Conservation (phyloP, 1,284 basidiomycete genomes). For the Athelia psychrophila region DNA sequence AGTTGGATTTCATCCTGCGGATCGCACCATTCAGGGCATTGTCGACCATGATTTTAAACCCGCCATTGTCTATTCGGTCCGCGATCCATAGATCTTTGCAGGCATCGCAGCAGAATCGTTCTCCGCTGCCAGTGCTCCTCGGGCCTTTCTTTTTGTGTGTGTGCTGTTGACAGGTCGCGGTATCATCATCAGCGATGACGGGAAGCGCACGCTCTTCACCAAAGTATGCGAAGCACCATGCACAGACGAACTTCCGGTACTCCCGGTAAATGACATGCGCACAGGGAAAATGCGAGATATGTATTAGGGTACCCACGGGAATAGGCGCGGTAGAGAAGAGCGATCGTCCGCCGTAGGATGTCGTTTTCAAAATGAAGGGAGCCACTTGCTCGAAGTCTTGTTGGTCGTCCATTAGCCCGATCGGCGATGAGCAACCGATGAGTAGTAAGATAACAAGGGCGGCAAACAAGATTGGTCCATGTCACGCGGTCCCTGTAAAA, state of each 20-base stretch:
- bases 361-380: no score
- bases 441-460: no score
- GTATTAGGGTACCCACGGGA: slow-evolving; percentile 37
- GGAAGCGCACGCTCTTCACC: slow-evolving; percentile 29
- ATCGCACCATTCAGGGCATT: slow-evolving; percentile 31
- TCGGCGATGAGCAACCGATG: no score
- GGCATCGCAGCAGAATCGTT: slow-evolving; percentile 52
- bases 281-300: slow-evolving; percentile 41
- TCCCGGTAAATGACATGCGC: slow-evolving; percentile 47
- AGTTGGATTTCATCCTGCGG: slow-evolving; percentile 25
- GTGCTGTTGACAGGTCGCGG: no score
- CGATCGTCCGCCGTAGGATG: slow-evolving; percentile 42
- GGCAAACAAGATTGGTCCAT: no score
- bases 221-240: slow-evolving; percentile 59
- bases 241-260: slow-evolving; percentile 65
- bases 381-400: no score
- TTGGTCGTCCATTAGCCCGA: no score
- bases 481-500: no score
- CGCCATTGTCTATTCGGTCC: slow-evolving; percentile 25
- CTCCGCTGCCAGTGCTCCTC: slow-evolving; percentile 27
- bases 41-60: slow-evolving; percentile 27
- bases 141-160: slow-evolving; percentile 12
- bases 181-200: slow-evolving; percentile 9
- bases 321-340: slow-evolving; percentile 43
- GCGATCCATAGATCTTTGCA: slow-evolving; percentile 46